These are phyloP conservation scores for Climacium dendroides DNA, from an alignment of 225 moss, liverwort and hornwort genomes.

Conservation along the genomic window DNA sequence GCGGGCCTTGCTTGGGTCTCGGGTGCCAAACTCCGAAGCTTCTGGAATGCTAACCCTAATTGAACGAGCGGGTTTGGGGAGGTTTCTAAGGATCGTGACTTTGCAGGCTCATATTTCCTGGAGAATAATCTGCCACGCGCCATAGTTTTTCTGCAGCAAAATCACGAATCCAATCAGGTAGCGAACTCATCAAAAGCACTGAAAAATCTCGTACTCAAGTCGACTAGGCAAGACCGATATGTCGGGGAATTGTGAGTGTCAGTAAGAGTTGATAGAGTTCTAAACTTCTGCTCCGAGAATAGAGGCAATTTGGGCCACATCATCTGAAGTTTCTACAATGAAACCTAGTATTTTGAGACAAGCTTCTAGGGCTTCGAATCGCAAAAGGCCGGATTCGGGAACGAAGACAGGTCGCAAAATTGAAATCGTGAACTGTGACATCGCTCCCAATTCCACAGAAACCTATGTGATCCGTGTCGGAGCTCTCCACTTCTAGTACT, in stretches of 20 bases:
- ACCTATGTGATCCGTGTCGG: background rate
- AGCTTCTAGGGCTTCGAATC: background rate
- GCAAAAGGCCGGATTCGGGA: background rate
- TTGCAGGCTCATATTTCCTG: constrained; percentile 1
- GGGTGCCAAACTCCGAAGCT: constrained; percentile 17
- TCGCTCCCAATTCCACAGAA: background rate
- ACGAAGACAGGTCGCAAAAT: background rate
- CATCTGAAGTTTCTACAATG: background rate
- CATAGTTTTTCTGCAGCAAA: background rate
- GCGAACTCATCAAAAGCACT: background rate
- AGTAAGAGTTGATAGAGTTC: background rate
- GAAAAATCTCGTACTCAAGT: background rate
- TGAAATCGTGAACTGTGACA: background rate
- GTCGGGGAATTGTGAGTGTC: background rate
- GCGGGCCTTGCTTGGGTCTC: background rate
- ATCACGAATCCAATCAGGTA: background rate
- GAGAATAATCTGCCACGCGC: constrained; percentile 35
- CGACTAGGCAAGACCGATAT: too few species aligned
- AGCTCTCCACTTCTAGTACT: background rate
- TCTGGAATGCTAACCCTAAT: constrained; percentile 39
- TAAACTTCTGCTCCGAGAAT: background rate
- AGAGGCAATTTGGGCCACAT: background rate
- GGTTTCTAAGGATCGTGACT: background rate
- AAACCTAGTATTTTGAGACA: background rate
- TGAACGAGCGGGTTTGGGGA: constrained; percentile 23